phyloP scores from a whole-genome alignment of 345 rosid species.

The Nasturtium officinale region DNA sequence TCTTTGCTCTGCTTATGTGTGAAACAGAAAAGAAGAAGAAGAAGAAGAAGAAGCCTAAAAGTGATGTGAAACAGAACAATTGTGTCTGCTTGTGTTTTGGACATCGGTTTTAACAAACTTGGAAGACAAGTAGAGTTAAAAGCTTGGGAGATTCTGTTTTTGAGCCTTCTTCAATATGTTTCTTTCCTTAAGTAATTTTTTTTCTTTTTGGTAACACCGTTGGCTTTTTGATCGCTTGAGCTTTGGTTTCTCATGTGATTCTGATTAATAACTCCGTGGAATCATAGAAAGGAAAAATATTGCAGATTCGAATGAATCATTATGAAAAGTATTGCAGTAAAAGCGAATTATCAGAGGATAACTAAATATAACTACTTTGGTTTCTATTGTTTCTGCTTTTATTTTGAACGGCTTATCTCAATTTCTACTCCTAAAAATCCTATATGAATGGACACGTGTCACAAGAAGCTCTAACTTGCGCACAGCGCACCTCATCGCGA shows the following conservation, averaged over 20 bases:
- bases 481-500: slow-evolving; percentile 34
- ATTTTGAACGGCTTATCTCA: slow-evolving; percentile 25
- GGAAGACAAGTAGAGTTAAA: slow-evolving; percentile 2
- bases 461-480: neutral
- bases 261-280: slow-evolving; percentile 3
- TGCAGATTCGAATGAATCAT: neutral
- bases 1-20: slow-evolving; percentile 27
- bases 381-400: neutral
- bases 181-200: neutral
- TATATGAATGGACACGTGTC: slow-evolving; percentile 37
- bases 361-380: neutral
- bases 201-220: neutral
- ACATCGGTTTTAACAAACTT: slow-evolving; percentile 5
- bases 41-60: slow-evolving; percentile 52
- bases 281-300: neutral
- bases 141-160: slow-evolving; percentile 6
- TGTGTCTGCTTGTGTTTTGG: slow-evolving; percentile 67
- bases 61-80: slow-evolving; percentile 58
- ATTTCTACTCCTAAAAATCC: neutral
- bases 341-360: neutral
- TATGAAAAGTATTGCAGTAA: neutral
- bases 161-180: neutral
- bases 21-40: slow-evolving; percentile 54
- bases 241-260: slow-evolving; percentile 19
- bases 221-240: slow-evolving; percentile 35